Evolutionary conservation across 2,329 filamentous ascomycete genomes (phyloP), one percentile per base, ranked within the genome.

Genomic region (Claviceps capensis): DNA sequence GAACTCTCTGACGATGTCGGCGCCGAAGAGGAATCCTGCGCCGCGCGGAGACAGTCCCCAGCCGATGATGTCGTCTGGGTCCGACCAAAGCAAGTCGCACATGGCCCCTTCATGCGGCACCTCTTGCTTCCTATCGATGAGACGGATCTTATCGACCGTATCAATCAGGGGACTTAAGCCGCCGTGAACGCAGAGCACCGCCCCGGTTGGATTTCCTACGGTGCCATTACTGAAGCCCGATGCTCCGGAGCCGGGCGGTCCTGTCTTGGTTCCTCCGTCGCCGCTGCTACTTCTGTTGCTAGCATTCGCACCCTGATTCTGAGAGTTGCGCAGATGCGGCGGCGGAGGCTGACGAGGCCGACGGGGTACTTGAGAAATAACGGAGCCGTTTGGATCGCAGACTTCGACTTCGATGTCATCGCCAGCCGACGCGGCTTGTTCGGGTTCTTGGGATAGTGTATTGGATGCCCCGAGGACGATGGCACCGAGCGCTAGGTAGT

Each of bases 61-160:
- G 54, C 90, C 91, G 64, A 96, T 90, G 56, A 96, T 95, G 61
- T 98, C 93, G 67, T 98, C 93, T 0, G 93, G 93, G 63, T 98
- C 93, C 0, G 89, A 96, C 93, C 93, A 98, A 2, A 98, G 78
- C 1, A 98, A 76, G 67, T 98, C 93, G 69, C 93, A 98, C 93
- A 98, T 98, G 64, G 93, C 89, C 52, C 93, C 93, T 71, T 98
- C 93, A 64, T 98, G 93, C 0, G 93, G 93, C 0, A 98, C 93
- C 71, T 98, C 93, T 70, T 98, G 93, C 68, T 97, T 97, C 56
- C 91, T 83, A 66, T 98, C 94, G 22, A 98, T 79, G 14, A 97
- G 75, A 22, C 93, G 81, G 65, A 98, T 98, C 70, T 95, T 95
- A 66, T 98, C 91, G 47, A 98, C 86, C 23, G 82, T 88, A 65